Conservation (phyloP, 129 eudicot genomes). For the Saussurea involucrata region DNA sequence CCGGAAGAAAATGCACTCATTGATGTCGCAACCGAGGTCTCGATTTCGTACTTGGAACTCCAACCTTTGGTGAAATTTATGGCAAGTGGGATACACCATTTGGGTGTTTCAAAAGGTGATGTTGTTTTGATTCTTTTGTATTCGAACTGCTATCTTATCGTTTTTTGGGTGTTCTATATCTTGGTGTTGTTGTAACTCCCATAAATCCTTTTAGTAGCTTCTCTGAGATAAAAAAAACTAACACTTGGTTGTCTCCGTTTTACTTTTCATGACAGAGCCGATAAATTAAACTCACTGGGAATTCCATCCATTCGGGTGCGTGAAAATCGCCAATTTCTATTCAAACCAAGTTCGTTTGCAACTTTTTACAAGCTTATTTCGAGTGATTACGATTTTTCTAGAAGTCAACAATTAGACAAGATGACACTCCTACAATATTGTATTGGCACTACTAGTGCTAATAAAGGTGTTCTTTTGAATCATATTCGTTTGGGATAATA, state of each 20-base stretch:
- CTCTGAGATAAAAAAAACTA: slow-evolving; percentile 59
- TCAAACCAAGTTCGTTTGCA: background rate
- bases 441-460: slow-evolving; percentile 76
- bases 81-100: slow-evolving; percentile 59
- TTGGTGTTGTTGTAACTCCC: slow-evolving; percentile 71
- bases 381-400: slow-evolving; percentile 33
- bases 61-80: slow-evolving; percentile 52
- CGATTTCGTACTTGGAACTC: too few relatives aligned
- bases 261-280: slow-evolving; percentile 29
- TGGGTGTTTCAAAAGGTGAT: slow-evolving; percentile 74
- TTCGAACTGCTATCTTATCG: slow-evolving; percentile 54
- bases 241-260: slow-evolving; percentile 49
- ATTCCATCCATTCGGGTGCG: slow-evolving; percentile 42
- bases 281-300: slow-evolving; percentile 39
- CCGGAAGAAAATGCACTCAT: slow-evolving; percentile 61
- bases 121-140: slow-evolving; percentile 55
- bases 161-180: slow-evolving; percentile 49
- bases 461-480: slow-evolving; percentile 69
- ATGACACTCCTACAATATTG: slow-evolving; percentile 80
- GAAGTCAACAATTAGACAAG: slow-evolving; percentile 41
- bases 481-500: slow-evolving; percentile 75
- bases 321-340: slow-evolving; percentile 21
- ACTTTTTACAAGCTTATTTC: slow-evolving; percentile 39
- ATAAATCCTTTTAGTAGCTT: slow-evolving; percentile 69
- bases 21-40: slow-evolving; percentile 63